phyloP scores from a whole-genome alignment of 176 grass and related monocot species.

The Phragmites australis region DNA sequence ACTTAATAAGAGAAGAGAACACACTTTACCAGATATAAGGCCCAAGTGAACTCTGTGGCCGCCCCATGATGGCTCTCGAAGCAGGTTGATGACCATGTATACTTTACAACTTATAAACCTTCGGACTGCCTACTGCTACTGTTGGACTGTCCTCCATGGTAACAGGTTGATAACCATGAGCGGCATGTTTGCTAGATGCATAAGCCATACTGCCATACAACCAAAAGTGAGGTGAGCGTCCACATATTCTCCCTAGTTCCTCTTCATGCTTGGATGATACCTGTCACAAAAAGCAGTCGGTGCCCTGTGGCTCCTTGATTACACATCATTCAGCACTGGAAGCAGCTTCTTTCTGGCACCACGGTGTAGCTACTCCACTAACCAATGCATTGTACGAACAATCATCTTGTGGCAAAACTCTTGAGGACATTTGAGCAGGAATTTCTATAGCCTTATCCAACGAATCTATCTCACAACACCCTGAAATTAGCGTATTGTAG shows the following conservation, averaged over 20 bases:
- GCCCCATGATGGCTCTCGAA: background rate
- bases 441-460: constrained; percentile 52
- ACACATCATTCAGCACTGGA: constrained; percentile 46
- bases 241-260: background rate
- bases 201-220: background rate
- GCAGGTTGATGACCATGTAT: background rate
- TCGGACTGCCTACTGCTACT: background rate
- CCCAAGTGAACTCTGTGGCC: constrained; percentile 18
- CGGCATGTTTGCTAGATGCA: constrained; percentile 4
- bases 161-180: constrained; percentile 22
- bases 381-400: constrained; percentile 53
- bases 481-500: constrained; percentile 62
- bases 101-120: constrained; percentile 12
- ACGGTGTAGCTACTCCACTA: constrained; percentile 60
- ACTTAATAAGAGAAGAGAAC: constrained; percentile 16
- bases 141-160: background rate
- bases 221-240: background rate
- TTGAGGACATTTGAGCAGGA: constrained; percentile 44
- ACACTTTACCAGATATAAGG: constrained; percentile 29
- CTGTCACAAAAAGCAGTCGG: constrained; percentile 14
- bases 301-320: constrained; percentile 34
- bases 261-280: constrained; percentile 10
- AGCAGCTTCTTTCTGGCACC: constrained; percentile 50
- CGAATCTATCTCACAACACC: constrained; percentile 48
- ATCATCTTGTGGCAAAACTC: constrained; percentile 48